Evolutionary conservation across 257 asterid genomes (phyloP).

Genomic region (Haberlea rhodopensis): DNA sequence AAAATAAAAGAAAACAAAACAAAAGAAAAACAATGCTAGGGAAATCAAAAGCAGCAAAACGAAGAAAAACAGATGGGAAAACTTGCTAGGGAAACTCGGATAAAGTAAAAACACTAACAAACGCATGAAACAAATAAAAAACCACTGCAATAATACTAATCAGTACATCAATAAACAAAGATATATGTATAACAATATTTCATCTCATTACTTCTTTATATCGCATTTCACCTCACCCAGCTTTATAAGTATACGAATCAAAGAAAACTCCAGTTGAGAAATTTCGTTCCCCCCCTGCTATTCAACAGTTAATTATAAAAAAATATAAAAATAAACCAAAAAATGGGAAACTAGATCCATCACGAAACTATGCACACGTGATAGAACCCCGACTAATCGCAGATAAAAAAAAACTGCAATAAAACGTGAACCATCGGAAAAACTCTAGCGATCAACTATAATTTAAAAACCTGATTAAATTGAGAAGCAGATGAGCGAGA

Average conservation of each 20-base stretch:
- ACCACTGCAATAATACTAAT: not conserved
- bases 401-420: not conserved
- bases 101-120: not conserved
- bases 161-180: not conserved
- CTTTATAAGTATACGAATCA: not conserved
- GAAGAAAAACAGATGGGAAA: constrained; percentile 3
- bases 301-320: not conserved
- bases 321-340: too few species aligned
- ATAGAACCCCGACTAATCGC: not conserved
- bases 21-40: not conserved
- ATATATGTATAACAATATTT: not conserved
- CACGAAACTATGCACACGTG: not conserved
- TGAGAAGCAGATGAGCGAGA: constrained; percentile 33
- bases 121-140: not conserved
- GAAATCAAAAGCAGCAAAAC: not conserved
- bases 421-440: not conserved
- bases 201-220: not conserved
- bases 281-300: not conserved
- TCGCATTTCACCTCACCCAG: not conserved
- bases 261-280: too few species aligned
- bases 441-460: constrained; percentile 4
- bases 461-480: constrained; percentile 38
- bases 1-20: constrained; percentile 15
- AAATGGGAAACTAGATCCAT: not conserved
- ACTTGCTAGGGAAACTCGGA: not conserved